Base-by-base conservation (phyloP, 306 rosid species). In the Luffa aegyptiaca region DNA sequence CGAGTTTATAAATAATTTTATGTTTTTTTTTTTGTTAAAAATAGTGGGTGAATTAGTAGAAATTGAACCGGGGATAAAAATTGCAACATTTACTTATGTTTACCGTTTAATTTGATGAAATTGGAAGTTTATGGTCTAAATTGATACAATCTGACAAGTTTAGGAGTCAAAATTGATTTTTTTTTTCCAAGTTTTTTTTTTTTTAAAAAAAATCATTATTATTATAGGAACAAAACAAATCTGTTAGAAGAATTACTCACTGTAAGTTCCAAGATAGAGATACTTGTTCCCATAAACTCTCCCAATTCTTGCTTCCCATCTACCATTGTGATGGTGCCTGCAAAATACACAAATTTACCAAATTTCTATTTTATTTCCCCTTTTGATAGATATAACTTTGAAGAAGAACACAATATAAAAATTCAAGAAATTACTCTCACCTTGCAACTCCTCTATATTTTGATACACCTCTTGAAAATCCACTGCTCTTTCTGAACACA, bases 301-400 rank as follows among this genome's bases (percentile, higher is more conserved):
- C 35, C 98, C 96, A 51, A 93, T 93, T 84, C 96, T 88, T 84
- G 98, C 98, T 82, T 93, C 98, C 97, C 97, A 93, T 88, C 98
- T 90, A 20, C 97, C 97, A 78, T 92, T 93, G 48, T 93, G 96
- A 86, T 93, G 98, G 78, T 91, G 98, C 87, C 98, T 93, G 86
- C 77, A 80, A 80, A 46, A 71, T 21, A 70, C 18, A 5, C 9
- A 46, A 2, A 35, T 44, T 61, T 13, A 48, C 58, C 20, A 10
- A 31, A 21, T 14, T 48, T 71, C 72, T 55, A 41, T 78, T 46
- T 26, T 66, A 2, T 35, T 35, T 12, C 7, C 31, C 31, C 13
- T 33, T 49, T 52, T 51, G 2, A 16, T 44, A 17, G 8, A 0
- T 52, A 35, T 0, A 6, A 13, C n/a, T 6, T 36, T 75, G 5